These are phyloP conservation scores for Calophaca sinica DNA, from an alignment of 306 rosid species.

Conservation along the genomic window DNA sequence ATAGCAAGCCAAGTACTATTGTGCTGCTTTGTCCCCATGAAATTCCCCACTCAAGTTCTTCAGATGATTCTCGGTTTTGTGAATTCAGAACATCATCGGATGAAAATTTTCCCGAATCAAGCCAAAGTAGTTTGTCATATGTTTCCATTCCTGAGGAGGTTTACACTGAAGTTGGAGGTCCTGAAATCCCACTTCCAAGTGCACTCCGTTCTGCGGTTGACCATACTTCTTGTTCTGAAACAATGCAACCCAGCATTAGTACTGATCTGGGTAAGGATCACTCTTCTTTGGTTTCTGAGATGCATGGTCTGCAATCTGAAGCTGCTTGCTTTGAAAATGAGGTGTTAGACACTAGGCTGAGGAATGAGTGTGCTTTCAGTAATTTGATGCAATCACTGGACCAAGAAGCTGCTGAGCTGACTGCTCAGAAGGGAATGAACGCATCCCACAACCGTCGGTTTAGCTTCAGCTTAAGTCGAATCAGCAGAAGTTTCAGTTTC, in stretches of 20 bases:
- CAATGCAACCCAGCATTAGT: conserved; percentile 38
- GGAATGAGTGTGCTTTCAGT: conserved; percentile 45
- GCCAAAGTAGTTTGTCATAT: conserved; percentile 58
- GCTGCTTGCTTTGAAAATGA: conserved; percentile 42
- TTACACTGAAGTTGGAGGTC: conserved; percentile 46
- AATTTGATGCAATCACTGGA: conserved; percentile 45
- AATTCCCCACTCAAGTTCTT: conserved; percentile 52
- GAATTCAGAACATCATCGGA: conserved; percentile 56
- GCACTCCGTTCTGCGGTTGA: conserved; percentile 50
- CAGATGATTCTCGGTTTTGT: conserved; percentile 50
- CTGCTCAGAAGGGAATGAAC: conserved; percentile 56
- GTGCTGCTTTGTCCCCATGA: conserved; percentile 59
- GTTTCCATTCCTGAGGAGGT: conserved; percentile 57
- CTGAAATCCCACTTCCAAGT: conserved; percentile 61
- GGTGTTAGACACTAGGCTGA: conserved; percentile 41
- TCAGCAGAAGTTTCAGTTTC: conserved; percentile 94
- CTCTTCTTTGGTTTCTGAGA: conserved; percentile 50
- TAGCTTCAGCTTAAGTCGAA: conserved; percentile 86
- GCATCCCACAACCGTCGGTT: conserved; percentile 77
- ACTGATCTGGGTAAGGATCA: conserved; percentile 42
- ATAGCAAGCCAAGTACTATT: conserved; percentile 46
- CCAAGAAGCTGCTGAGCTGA: conserved; percentile 66
- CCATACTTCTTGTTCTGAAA: conserved; percentile 41
- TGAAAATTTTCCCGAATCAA: conserved; percentile 54
- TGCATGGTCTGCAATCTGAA: conserved; percentile 44